A percentile compares a stretch with the other conserved stretches of the same genome.
phyloP scores from a whole-genome alignment of 495 filamentous ascomycete species.

The Talaromyces wortmannii region DNA sequence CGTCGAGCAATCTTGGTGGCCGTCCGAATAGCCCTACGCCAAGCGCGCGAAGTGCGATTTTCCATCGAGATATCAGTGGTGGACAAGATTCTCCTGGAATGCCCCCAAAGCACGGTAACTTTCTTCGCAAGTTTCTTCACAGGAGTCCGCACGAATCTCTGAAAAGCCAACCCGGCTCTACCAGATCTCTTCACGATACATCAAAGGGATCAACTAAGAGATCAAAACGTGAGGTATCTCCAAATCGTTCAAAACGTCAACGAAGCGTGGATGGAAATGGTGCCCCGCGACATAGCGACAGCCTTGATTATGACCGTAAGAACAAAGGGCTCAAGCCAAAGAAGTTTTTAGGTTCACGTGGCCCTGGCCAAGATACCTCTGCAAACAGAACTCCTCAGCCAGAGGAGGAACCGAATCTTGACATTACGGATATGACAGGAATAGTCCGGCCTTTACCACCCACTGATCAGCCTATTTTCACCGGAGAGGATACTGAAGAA shows the following conservation, averaged over 20 bases:
- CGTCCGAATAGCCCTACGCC: constrained; percentile 73
- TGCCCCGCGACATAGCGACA: constrained; percentile 16
- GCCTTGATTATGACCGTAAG: constrained; percentile 37
- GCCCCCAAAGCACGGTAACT: too few species aligned
- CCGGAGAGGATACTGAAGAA: constrained; percentile 41
- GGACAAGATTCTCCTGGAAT: constrained; percentile 49
- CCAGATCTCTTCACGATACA: constrained; percentile 40
- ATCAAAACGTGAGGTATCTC: constrained; percentile 44
- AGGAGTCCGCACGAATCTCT: constrained; percentile 43
- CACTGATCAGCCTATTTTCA: constrained; percentile 40
- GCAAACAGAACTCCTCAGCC: constrained; percentile 11
- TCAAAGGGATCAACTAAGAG: constrained; percentile 32
- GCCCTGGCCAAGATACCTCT: too few species aligned
- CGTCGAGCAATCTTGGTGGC: constrained; percentile 37
- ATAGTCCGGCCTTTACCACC: constrained; percentile 53
- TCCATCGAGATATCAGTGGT: constrained; percentile 35
- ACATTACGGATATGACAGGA: constrained; percentile 79
- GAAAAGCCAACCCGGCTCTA: constrained; percentile 29
- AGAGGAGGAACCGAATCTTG: constrained; percentile 58
- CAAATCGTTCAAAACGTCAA: constrained; percentile 30
- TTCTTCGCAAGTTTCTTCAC: constrained; percentile 59
- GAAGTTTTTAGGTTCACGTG: too few species aligned
- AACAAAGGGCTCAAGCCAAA: constrained; percentile 21
- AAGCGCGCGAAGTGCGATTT: constrained; percentile 53
- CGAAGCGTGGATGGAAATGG: constrained; percentile 32